Conservation (phyloP, 2,329 filamentous ascomycete genomes). For the Colletotrichum endophyticum region DNA sequence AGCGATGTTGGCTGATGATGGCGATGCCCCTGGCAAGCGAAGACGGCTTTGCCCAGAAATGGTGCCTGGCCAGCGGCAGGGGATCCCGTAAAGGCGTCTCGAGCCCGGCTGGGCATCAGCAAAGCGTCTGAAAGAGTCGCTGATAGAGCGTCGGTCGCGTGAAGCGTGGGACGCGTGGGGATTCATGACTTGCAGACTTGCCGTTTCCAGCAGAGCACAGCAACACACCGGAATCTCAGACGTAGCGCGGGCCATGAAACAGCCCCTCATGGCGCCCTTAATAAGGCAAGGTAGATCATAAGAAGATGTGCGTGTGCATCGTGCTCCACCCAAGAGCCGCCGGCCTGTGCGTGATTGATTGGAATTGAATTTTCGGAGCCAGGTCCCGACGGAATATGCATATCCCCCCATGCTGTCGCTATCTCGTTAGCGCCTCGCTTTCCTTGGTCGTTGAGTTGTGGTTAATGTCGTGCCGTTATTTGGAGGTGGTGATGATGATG, state of each 20-base stretch:
- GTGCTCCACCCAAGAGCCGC: slow-evolving; percentile 1
- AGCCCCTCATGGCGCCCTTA: slow-evolving; percentile 11
- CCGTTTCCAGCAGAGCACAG: background rate
- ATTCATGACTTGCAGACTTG: slow-evolving; percentile 1
- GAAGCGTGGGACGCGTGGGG: background rate
- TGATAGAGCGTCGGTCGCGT: background rate
- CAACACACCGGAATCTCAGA: slow-evolving; percentile 12
- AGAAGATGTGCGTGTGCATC: background rate
- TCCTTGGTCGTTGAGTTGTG: background rate
- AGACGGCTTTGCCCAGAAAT: background rate
- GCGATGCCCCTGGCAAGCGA: background rate
- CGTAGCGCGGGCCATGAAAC: slow-evolving; percentile 15
- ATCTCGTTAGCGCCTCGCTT: background rate
- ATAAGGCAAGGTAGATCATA: slow-evolving; percentile 20
- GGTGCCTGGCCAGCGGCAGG: background rate
- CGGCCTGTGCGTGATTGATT: background rate
- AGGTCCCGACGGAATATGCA: background rate
- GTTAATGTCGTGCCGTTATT: background rate
- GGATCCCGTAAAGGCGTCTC: background rate
- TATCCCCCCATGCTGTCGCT: background rate
- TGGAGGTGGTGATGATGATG: background rate
- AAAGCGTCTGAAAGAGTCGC: background rate
- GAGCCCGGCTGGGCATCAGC: background rate
- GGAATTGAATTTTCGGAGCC: background rate
- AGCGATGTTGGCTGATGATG: background rate